Evolutionary conservation across 345 rosid species (phyloP), one percentile per base, ranked within the genome.

Genomic region (Cardiospermum halicacabum): DNA sequence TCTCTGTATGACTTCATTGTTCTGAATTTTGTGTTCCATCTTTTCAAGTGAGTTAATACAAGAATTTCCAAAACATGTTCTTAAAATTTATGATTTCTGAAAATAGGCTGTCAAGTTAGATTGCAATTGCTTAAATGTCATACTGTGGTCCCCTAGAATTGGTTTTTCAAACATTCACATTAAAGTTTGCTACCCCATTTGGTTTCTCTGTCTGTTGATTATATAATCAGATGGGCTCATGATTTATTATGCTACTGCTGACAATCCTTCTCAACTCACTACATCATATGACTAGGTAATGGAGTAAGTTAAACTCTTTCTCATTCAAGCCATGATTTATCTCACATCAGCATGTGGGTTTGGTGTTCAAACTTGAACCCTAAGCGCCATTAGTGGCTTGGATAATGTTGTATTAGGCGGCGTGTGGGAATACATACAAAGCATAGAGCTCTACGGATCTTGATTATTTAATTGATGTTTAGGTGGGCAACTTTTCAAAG

Each of bases 391-490:
- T 26, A 3, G 36, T 42, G 21, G 65, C 28, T 28, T 26, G 54
- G 54, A 1, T 19, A 13, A 0, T 19, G 18, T 15, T 58, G 30
- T 15, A 34, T 28, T 37, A 7, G 8, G 9, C 53, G 12, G 64
- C 13, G 26, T 61, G 26, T 11, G 55, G 24, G 27, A 19, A 30
- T 62, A 3, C 19, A 48, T 25, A 40, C 49, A 25, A 24, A 25
- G 10, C n/a, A 7, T 60, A 24, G n/a, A 25, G 48, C 45, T 59
- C 21, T 8, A 24, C 15, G 16, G 21, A 36, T 18, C 7, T 42
- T 25, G 9, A 47, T 1, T 79, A 79, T 21, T 28, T 65, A 65
- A 77, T 49, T 3, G 58, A 21, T 39, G 22, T 28, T 27, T 43
- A 28, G 43, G 54, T 66, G 55, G 31, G 42, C 28, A 7, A 7